phyloP scores from a whole-genome alignment of 2,329 filamentous ascomycete species.

The Pestalotiopsis sp. region DNA sequence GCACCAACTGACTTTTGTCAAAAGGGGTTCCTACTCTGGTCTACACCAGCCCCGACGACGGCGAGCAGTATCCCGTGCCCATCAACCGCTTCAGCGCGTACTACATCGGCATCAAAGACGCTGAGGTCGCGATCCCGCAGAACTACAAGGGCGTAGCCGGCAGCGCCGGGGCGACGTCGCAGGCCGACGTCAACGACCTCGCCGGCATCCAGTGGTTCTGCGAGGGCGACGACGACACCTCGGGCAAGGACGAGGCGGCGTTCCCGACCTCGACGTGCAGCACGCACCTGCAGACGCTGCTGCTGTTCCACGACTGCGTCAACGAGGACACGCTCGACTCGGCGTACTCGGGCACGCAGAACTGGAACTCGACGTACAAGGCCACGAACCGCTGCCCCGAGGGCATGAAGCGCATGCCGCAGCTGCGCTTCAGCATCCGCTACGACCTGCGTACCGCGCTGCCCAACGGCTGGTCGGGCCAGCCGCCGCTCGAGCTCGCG shows the following conservation, averaged over 20 bases:
- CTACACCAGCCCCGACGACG: slow-evolving; percentile 37
- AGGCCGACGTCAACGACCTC: slow-evolving; percentile 29
- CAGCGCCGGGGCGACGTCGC: slow-evolving; percentile 43
- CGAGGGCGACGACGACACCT: slow-evolving; percentile 20
- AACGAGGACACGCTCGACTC: slow-evolving; percentile 29
- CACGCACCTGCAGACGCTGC: slow-evolving; percentile 63
- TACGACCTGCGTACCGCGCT: slow-evolving; percentile 43
- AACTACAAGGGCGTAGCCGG: slow-evolving; percentile 36
- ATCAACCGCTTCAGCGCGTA: slow-evolving; percentile 23
- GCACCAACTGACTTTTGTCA: not conserved
- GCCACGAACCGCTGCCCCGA: slow-evolving; percentile 35
- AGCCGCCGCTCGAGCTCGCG: slow-evolving; percentile 40
- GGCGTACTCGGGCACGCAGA: slow-evolving; percentile 34
- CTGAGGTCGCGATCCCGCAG: slow-evolving; percentile 24
- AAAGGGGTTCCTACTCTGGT: slow-evolving; percentile 18
- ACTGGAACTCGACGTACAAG: slow-evolving; percentile 6
- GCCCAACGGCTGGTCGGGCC: slow-evolving; percentile 42
- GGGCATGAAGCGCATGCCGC: slow-evolving; percentile 43
- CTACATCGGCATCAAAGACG: slow-evolving; percentile 22
- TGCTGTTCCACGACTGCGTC: slow-evolving; percentile 43
- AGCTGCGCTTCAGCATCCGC: slow-evolving; percentile 45
- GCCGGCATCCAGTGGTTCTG: slow-evolving; percentile 26
- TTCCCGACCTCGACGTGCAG: slow-evolving; percentile 71
- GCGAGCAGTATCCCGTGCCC: slow-evolving; percentile 40
- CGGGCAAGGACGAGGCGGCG: slow-evolving; percentile 65